phyloP scores from a whole-genome alignment of 176 grass and related monocot species.

The Cenchrus purpureus region DNA sequence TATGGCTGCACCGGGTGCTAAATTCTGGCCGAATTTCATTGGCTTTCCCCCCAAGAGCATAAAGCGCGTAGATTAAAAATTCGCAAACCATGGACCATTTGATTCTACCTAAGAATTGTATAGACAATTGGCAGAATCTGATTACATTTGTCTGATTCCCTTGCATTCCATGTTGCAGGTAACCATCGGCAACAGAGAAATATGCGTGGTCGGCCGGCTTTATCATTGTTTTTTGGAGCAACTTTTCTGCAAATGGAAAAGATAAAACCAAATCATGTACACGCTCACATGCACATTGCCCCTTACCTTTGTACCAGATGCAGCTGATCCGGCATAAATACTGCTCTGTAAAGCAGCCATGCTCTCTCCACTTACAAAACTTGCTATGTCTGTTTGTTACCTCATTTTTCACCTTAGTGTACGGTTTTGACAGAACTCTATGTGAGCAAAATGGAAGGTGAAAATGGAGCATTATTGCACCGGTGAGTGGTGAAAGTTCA shows the following conservation, averaged over 20 bases:
- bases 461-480: constrained; percentile 41
- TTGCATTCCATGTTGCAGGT: constrained; percentile 52
- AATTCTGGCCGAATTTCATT: constrained; percentile 24
- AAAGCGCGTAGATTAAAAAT: constrained; percentile 44
- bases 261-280: constrained; percentile 52
- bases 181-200: constrained; percentile 48
- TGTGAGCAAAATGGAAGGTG: constrained; percentile 6
- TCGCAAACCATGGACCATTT: constrained; percentile 38
- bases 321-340: constrained; percentile 21
- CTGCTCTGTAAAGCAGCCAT: constrained; percentile 47
- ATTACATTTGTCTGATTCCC: constrained; percentile 53
- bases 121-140: constrained; percentile 55
- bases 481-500: constrained; percentile 38
- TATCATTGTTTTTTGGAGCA: constrained; percentile 46
- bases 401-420: constrained; percentile 3
- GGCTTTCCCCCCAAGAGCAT: constrained; percentile 18
- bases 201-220: constrained; percentile 50
- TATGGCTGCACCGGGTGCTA: constrained; percentile 5
- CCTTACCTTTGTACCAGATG: constrained; percentile 33
- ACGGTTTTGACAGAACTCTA: constrained; percentile 17
- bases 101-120: constrained; percentile 50
- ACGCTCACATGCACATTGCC: constrained; percentile 30
- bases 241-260: constrained; percentile 60
- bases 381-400: constrained; percentile 26
- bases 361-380: neutral